Evolutionary conservation across 257 asterid species (phyloP).

Genomic region (Apocynum venetum): DNA sequence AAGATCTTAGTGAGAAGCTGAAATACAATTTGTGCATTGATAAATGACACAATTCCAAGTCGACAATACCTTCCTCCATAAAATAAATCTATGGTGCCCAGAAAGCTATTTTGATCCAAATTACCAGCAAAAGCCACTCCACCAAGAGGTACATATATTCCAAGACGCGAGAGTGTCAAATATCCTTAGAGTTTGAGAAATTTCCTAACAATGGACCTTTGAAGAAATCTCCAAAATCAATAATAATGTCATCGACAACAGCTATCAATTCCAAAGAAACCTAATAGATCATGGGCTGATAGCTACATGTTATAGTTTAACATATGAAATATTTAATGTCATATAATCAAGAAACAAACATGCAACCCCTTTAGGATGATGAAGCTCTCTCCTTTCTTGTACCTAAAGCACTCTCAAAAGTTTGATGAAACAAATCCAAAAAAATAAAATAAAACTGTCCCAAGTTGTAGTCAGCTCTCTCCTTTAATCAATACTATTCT

Average conservation of each 20-base stretch:
- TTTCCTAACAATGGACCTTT: conserved; percentile 93
- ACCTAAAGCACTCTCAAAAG: conserved; percentile 59
- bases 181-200: conserved; percentile 87
- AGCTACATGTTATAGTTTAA: conserved; percentile 30
- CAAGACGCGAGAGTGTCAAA: conserved; percentile 85
- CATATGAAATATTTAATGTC: conserved; percentile 12
- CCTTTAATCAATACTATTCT: too few species aligned
- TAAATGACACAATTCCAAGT: conserved; percentile 94
- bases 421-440: conserved; percentile 42
- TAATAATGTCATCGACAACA: conserved; percentile 94
- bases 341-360: conserved; percentile 39
- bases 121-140: conserved; percentile 96
- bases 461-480: conserved; percentile 41
- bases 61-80: conserved; percentile 98
- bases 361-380: conserved; percentile 76
- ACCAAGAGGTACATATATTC: conserved; percentile 93
- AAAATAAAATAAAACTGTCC: conserved; percentile 24
- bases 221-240: conserved; percentile 95
- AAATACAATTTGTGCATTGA: conserved; percentile 94
- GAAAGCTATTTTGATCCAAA: conserved; percentile 80
- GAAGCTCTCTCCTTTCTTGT: conserved; percentile 67
- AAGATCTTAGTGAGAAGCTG: conserved; percentile 93
- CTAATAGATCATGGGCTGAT: conserved; percentile 46
- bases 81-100: conserved; percentile 91
- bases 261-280: conserved; percentile 66